Percentiles rank a stretch among this genome's conserved stretches.
Evolutionary conservation across 2,329 filamentous ascomycete species (phyloP).

Genomic region (Alternaria consortialis): DNA sequence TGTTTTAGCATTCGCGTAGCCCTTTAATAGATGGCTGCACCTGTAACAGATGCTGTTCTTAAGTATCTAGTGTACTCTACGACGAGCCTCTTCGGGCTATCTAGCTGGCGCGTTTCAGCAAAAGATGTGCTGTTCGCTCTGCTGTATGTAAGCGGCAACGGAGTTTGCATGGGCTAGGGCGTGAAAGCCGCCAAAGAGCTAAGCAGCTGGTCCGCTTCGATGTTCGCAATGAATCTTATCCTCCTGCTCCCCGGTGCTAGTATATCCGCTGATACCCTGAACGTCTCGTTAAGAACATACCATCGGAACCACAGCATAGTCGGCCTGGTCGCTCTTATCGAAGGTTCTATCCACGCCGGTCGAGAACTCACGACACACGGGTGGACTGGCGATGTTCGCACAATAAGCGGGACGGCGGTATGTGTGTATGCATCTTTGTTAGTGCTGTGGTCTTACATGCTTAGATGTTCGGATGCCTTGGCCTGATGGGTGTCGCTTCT

Average conservation of each 20-base stretch:
- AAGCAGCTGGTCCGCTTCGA: slow-evolving; percentile 14
- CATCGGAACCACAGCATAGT: slow-evolving; percentile 8
- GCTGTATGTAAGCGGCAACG: slow-evolving; percentile 14
- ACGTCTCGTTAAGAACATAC: slow-evolving; percentile 16
- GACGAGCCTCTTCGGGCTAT: neutral
- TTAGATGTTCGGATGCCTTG: slow-evolving; percentile 7
- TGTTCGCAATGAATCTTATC: slow-evolving; percentile 21
- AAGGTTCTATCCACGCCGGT: slow-evolving; percentile 13
- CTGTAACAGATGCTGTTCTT: slow-evolving; percentile 5
- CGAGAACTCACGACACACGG: slow-evolving; percentile 2
- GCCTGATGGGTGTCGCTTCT: slow-evolving; percentile 12
- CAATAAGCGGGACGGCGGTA: slow-evolving; percentile 4
- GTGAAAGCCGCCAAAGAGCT: slow-evolving; percentile 14
- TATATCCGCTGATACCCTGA: slow-evolving; percentile 14
- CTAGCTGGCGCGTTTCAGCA: neutral
- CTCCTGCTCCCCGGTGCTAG: slow-evolving; percentile 13
- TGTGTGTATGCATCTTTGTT: neutral
- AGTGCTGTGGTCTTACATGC: neutral
- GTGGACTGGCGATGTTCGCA: neutral
- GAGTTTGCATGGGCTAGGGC: slow-evolving; percentile 13
- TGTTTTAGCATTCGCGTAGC: neutral
- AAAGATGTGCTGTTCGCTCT: slow-evolving; percentile 1
- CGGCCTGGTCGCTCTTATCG: slow-evolving; percentile 7
- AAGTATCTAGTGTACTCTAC: slow-evolving; percentile 23
- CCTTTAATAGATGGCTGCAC: slow-evolving; percentile 10